Percentiles rank a stretch among this genome's conserved stretches.
phyloP scores from a whole-genome alignment of 2,329 filamentous ascomycete species.

The Rutstroemia sp. region DNA sequence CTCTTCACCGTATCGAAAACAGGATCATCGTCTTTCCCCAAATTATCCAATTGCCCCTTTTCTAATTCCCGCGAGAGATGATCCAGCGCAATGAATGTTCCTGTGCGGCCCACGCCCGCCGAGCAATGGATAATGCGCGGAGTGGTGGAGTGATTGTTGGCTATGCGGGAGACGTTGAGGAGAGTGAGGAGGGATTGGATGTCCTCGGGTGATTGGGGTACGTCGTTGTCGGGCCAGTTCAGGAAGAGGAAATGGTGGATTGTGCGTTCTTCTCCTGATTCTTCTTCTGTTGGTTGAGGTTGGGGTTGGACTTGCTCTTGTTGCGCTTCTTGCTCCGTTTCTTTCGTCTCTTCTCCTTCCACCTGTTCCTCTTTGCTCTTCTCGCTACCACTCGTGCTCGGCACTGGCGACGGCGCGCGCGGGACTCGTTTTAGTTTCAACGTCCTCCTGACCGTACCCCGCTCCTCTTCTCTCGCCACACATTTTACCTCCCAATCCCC shows the following conservation, averaged over 20 bases:
- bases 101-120: constrained; percentile 87
- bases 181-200: constrained; percentile 10
- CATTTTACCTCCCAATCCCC: constrained; percentile 11
- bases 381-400: not conserved
- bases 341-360: too few relatives aligned
- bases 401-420: not conserved
- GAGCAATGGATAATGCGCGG: constrained; percentile 74
- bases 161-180: constrained; percentile 6
- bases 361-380: not conserved
- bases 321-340: not conserved
- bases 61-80: constrained; percentile 14
- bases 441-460: constrained; percentile 10
- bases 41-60: constrained; percentile 8
- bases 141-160: not conserved
- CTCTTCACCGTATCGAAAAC: constrained; percentile 15
- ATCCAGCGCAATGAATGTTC: constrained; percentile 54
- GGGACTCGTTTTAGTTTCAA: constrained; percentile 1
- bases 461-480: constrained; percentile 1
- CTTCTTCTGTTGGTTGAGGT: not conserved
- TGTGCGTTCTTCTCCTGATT: constrained; percentile 3
- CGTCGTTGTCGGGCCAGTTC: constrained; percentile 15
- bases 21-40: constrained; percentile 11
- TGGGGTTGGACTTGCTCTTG: not conserved
- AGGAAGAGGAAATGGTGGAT: constrained; percentile 16
- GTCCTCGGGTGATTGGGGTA: constrained; percentile 13